Percentiles rank a stretch among this genome's conserved stretches.
These are phyloP conservation scores for Psidium friedrichsthalianum DNA, from an alignment of 345 rosid species.

Conservation along the genomic window DNA sequence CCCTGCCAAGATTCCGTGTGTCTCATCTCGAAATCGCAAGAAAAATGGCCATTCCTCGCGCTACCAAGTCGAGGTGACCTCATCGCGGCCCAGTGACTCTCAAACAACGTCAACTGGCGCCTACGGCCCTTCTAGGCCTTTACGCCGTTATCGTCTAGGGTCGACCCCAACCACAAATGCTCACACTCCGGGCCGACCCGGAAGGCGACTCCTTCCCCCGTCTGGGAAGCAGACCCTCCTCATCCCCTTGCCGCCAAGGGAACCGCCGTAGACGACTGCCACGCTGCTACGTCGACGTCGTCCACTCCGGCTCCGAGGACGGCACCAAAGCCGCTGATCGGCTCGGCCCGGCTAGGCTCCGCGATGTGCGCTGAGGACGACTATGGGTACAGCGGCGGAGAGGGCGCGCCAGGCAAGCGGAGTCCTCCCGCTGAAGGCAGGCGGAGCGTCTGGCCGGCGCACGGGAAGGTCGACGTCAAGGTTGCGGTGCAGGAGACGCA, in stretches of 20 bases:
- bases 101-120: constrained; percentile 91
- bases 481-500: constrained; percentile 29
- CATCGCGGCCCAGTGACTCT: constrained; percentile 55
- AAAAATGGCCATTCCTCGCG: constrained; percentile 5
- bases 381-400: constrained; percentile 39
- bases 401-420: constrained; percentile 9
- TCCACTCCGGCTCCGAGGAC: constrained; percentile 55
- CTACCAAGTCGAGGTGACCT: constrained; percentile 41
- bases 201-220: constrained; percentile 56
- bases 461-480: constrained; percentile 59
- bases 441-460: constrained; percentile 89
- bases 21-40: neutral
- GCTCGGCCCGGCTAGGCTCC: constrained; percentile 56
- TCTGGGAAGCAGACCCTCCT: constrained; percentile 50
- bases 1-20: neutral
- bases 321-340: constrained; percentile 70
- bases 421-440: constrained; percentile 50
- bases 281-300: constrained; percentile 48
- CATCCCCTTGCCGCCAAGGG: constrained; percentile 32
- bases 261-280: constrained; percentile 25
- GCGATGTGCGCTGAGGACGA: constrained; percentile 44
- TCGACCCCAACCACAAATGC: constrained; percentile 39
- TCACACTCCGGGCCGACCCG: constrained; percentile 50
- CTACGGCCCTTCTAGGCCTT: constrained; percentile 44
- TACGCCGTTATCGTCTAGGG: constrained; percentile 75